Evolutionary conservation across 2,329 filamentous ascomycete genomes (phyloP), one percentile per base, ranked within the genome.

Genomic region (Daldinia eschscholtzii): DNA sequence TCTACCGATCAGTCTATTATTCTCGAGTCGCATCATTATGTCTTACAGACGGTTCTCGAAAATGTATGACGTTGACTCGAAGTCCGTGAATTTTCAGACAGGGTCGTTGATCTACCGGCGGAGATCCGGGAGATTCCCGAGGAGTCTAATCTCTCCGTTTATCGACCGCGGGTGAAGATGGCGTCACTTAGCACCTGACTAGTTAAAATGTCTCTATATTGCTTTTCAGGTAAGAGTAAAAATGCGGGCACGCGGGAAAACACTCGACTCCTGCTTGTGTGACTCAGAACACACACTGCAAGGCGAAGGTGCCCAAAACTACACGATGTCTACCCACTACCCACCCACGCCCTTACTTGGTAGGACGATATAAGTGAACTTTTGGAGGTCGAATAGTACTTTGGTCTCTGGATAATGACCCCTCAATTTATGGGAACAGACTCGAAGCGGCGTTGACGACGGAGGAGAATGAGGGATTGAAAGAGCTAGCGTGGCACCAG

Each of bases 401-500:
- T 62, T 35, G 37, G 26, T 7, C 28, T 57, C 30, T 52, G 3
- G 53, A 53, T 23, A 42, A 42, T 30, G 30, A 63, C 66, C 64
- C 67, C 66, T 70, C 64, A 64, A 67, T 70, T 65, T 71, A 67
- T 70, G 70, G 68, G 58, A 65, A 70, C 66, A 26, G 46, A 53
- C 35, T 58, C 2, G 55, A 63, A 44, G 57, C 58, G 35, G 70
- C 61, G 41, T 63, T 48, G 64, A 12, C 42, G 64, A 42, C 57
- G 61, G 60, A 68, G 67, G 44, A 64, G 48, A 66, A 61, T 26
- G 53, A 64, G 52, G 39, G 35, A 41, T 37, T 42, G 28, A 28
- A 30, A 35, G 30, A 59, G 23, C 28, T 66, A 65, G 65, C 67
- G 64, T 70, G 67, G 70, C 67, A 65, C 67, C 70, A 67, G 59